Conservation (phyloP, 1,284 basidiomycete genomes). For the Cryptococcus hybrid region DNA sequence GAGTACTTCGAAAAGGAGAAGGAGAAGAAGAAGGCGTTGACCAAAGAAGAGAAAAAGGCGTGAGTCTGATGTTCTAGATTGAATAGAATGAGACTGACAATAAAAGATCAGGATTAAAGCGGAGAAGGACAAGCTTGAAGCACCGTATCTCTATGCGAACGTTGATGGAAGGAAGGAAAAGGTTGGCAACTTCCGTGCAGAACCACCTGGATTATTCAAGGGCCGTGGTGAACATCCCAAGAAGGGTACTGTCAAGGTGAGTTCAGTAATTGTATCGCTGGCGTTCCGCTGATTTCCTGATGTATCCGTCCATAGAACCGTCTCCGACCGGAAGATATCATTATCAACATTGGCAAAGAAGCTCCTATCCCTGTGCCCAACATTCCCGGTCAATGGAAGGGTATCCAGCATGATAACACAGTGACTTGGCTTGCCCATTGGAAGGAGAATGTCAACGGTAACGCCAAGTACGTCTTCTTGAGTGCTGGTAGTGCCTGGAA, state of each 20-base stretch:
- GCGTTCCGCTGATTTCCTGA: not conserved
- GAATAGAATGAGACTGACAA: not conserved
- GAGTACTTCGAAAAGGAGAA: slow-evolving; percentile 90
- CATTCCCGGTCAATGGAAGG: slow-evolving; percentile 82
- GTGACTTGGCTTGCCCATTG: slow-evolving; percentile 97
- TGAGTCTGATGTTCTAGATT: slow-evolving; percentile 16
- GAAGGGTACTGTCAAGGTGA: slow-evolving; percentile 92
- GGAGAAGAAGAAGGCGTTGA: slow-evolving; percentile 87
- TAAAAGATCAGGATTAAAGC: slow-evolving; percentile 61
- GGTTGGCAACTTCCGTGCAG: slow-evolving; percentile 96
- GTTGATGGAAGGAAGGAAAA: slow-evolving; percentile 97
- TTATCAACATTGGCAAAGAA: slow-evolving; percentile 82
- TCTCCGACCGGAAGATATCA: slow-evolving; percentile 88
- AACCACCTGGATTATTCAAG: slow-evolving; percentile 95
- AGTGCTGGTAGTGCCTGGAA: slow-evolving; percentile 91
- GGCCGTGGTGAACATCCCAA: slow-evolving; percentile 98
- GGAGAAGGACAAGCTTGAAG: slow-evolving; percentile 77
- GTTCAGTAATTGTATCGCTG: slow-evolving; percentile 9
- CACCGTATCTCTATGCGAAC: slow-evolving; percentile 77
- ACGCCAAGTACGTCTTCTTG: slow-evolving; percentile 94
- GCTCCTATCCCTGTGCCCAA: slow-evolving; percentile 76
- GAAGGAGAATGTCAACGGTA: slow-evolving; percentile 92
- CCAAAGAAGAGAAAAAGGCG: slow-evolving; percentile 82
- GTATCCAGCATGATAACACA: slow-evolving; percentile 80
- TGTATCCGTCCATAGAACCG: slow-evolving; percentile 59